phyloP scores from a whole-genome alignment of 2,329 filamentous ascomycete species.

The Exophiala xenobiotica region DNA sequence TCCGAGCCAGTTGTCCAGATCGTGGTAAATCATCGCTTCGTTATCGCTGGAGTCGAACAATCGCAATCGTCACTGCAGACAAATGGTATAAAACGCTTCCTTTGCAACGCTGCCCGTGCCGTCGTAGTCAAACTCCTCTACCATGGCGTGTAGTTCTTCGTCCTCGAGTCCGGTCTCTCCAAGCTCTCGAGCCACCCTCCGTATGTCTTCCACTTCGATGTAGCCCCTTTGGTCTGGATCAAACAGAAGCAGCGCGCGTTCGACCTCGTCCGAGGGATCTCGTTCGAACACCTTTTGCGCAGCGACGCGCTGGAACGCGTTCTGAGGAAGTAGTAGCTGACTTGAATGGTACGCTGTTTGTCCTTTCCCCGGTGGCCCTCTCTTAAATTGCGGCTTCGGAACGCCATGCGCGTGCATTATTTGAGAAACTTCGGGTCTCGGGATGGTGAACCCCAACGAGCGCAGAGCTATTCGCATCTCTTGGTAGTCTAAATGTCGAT shows the following conservation, averaged over 20 bases:
- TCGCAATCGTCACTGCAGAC: conserved; percentile 48
- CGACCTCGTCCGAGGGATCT: conserved; percentile 86
- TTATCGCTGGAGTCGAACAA: neutral
- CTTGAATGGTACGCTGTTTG: conserved; percentile 53
- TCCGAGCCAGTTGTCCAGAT: conserved; percentile 6
- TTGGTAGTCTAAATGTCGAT: conserved; percentile 92
- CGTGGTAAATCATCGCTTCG: conserved; percentile 16
- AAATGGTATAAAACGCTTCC: conserved; percentile 67
- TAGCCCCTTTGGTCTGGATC: conserved; percentile 89
- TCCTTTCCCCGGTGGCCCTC: conserved; percentile 28
- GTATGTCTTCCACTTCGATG: conserved; percentile 84
- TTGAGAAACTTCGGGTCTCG: conserved; percentile 78
- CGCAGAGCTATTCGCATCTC: conserved; percentile 96
- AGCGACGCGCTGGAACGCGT: conserved; percentile 72
- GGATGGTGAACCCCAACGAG: conserved; percentile 87
- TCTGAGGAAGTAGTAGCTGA: conserved; percentile 70
- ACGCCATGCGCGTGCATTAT: conserved; percentile 80
- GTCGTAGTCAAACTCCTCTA: conserved; percentile 95
- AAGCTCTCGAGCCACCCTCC: conserved; percentile 82
- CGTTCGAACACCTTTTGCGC: conserved; percentile 76
- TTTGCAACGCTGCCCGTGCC: conserved; percentile 74
- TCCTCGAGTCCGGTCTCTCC: conserved; percentile 86
- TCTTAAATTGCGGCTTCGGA: conserved; percentile 59
- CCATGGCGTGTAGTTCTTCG: conserved; percentile 91
- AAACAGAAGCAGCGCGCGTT: conserved; percentile 88